Percentiles rank a stretch among this genome's conserved stretches.
Evolutionary conservation across 2,329 filamentous ascomycete genomes (phyloP).

Genomic region (Diplodia sapinea): DNA sequence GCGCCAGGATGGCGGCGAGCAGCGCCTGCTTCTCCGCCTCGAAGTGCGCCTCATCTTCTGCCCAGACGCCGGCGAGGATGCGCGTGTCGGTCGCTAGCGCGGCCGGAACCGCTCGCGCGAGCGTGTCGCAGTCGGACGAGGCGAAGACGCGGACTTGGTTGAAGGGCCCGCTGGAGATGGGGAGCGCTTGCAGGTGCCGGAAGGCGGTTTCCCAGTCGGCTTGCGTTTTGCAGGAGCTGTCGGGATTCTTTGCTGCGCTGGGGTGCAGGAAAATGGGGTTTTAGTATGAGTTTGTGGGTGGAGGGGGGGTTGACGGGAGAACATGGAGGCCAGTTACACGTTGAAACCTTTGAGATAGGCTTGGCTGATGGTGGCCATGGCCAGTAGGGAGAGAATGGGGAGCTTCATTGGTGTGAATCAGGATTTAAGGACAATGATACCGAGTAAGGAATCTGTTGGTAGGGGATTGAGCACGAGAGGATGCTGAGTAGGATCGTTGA

Average conservation of each 20-base stretch:
- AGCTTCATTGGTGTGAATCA: slow-evolving; percentile 2
- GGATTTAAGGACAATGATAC: not conserved
- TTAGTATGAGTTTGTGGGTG: not conserved
- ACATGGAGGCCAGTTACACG: slow-evolving; percentile 23
- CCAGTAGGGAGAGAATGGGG: not conserved
- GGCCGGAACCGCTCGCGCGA: slow-evolving; percentile 40
- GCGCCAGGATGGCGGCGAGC: slow-evolving; percentile 40
- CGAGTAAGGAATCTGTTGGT: not conserved
- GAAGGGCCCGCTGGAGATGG: slow-evolving; percentile 36
- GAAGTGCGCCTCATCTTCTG: slow-evolving; percentile 39
- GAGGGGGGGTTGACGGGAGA: not conserved
- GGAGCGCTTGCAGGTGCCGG: slow-evolving; percentile 37
- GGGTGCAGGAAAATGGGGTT: not conserved
- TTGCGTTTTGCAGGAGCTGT: slow-evolving; percentile 38
- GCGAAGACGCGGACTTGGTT: slow-evolving; percentile 39
- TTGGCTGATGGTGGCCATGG: not conserved
- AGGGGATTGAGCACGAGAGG: not conserved
- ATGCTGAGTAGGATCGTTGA: not conserved
- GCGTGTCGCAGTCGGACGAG: slow-evolving; percentile 37
- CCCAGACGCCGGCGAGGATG: slow-evolving; percentile 48
- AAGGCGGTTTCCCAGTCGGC: slow-evolving; percentile 41
- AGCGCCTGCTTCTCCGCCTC: slow-evolving; percentile 45
- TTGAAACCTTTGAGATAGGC: slow-evolving; percentile 43
- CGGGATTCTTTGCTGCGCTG: slow-evolving; percentile 38
- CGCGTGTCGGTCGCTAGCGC: slow-evolving; percentile 45